phyloP scores from a whole-genome alignment of 768 basidiomycete species.

The Tremella fuciformis region DNA sequence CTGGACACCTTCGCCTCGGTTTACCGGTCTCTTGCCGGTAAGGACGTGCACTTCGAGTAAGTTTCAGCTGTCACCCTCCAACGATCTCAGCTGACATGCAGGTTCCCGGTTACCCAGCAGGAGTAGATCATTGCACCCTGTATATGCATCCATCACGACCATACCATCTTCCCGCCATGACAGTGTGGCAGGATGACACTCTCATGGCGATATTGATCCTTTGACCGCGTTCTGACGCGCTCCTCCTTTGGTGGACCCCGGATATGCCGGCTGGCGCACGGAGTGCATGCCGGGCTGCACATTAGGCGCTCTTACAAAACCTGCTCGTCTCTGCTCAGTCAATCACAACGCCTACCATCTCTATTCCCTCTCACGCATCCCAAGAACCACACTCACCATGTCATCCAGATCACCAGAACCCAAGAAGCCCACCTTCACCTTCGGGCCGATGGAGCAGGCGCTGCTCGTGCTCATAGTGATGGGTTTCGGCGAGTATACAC shows the following conservation, averaged over 20 bases:
- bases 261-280: too few relatives aligned
- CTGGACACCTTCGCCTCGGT: constrained; percentile 98
- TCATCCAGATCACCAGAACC: background rate
- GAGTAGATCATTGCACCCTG: constrained; percentile 33
- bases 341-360: background rate
- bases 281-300: too few relatives aligned
- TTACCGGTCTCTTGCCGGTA: constrained; percentile 87
- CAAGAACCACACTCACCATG: constrained; percentile 4
- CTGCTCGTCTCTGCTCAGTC: background rate
- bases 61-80: constrained; percentile 1
- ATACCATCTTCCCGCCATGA: background rate
- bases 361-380: background rate
- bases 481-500: constrained; percentile 33
- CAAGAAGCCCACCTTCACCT: constrained; percentile 24
- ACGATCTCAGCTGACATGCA: constrained; percentile 14
- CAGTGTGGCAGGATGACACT: too few relatives aligned
- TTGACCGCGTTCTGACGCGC: background rate
- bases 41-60: constrained; percentile 67
- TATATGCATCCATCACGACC: constrained; percentile 28
- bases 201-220: background rate
- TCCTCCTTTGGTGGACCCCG: constrained; percentile 3
- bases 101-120: constrained; percentile 41
- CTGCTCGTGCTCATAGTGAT: constrained; percentile 42
- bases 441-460: constrained; percentile 48
- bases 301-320: too few relatives aligned